phyloP scores from a whole-genome alignment of 2,329 filamentous ascomycete species.

The Bertia moriformis region DNA sequence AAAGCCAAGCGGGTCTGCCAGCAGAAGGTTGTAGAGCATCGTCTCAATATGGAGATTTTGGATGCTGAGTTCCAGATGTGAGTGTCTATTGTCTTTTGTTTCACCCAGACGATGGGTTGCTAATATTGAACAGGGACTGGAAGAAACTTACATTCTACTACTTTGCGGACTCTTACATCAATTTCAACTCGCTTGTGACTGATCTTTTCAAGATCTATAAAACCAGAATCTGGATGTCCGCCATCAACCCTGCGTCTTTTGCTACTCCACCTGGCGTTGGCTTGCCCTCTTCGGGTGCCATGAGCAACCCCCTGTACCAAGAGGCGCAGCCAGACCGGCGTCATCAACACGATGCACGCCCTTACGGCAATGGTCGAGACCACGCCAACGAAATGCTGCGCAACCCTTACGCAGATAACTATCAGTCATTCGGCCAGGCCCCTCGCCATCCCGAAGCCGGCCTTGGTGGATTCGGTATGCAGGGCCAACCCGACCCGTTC shows the following conservation, averaged over 20 bases:
- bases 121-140: conserved; percentile 85
- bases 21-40: conserved; percentile 89
- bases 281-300: conserved; percentile 52
- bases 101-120: not conserved
- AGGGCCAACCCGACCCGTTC: conserved; percentile 9
- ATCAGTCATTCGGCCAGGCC: conserved; percentile 16
- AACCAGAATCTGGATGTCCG: conserved; percentile 98
- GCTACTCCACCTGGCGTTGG: conserved; percentile 57
- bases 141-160: conserved; percentile 99
- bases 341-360: conserved; percentile 20
- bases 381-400: conserved; percentile 12
- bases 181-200: conserved; percentile 94
- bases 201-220: conserved; percentile 99
- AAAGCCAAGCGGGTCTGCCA: conserved; percentile 95
- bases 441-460: conserved; percentile 15
- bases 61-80: conserved; percentile 98
- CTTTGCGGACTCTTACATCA: conserved; percentile 94
- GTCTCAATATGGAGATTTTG: conserved; percentile 93
- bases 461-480: conserved; percentile 14
- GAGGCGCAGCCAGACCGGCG: conserved; percentile 29
- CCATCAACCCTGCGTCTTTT: conserved; percentile 94
- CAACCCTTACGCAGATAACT: conserved; percentile 17
- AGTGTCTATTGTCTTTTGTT: too few species aligned
- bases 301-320: conserved; percentile 46
- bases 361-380: conserved; percentile 16